These are phyloP conservation scores for Prunus yedoensis DNA, from an alignment of 331 rosid genomes.

Conservation along the genomic window DNA sequence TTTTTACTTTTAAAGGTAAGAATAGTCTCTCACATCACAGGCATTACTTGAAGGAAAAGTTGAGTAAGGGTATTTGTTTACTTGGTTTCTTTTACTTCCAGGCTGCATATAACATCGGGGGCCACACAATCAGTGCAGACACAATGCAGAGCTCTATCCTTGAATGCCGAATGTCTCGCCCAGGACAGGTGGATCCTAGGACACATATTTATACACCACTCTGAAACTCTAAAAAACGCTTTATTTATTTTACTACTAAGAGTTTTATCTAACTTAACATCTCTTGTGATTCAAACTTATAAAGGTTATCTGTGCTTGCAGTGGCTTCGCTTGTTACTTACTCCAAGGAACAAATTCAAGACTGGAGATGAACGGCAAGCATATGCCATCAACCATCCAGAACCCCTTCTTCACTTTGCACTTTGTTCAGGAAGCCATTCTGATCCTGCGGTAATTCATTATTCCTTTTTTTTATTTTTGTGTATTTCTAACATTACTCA, in stretches of 20 bases:
- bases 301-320: conserved; percentile 29
- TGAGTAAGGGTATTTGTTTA: conserved; percentile 6
- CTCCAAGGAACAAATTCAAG: conserved; percentile 66
- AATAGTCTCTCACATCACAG: conserved; percentile 1
- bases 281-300: conserved; percentile 10
- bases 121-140: conserved; percentile 81
- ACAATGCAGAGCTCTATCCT: conserved; percentile 83
- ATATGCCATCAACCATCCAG: conserved; percentile 61
- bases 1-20: conserved; percentile 85
- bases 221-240: neutral
- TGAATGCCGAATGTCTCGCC: conserved; percentile 79
- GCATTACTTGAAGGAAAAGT: neutral
- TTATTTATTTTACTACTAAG: neutral
- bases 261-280: neutral
- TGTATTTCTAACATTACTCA: neutral
- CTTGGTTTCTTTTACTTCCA: conserved; percentile 39
- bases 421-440: conserved; percentile 98
- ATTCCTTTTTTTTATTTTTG: neutral
- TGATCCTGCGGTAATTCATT: conserved; percentile 81
- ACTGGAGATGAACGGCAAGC: conserved; percentile 66
- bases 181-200: conserved; percentile 76
- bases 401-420: conserved; percentile 86
- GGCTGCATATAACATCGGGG: conserved; percentile 98
- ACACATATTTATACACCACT: neutral
- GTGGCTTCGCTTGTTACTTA: conserved; percentile 90